A percentile compares a stretch with the other conserved stretches of the same genome.
Conservation (phyloP, 768 basidiomycete genomes). For the Boletus sp. region DNA sequence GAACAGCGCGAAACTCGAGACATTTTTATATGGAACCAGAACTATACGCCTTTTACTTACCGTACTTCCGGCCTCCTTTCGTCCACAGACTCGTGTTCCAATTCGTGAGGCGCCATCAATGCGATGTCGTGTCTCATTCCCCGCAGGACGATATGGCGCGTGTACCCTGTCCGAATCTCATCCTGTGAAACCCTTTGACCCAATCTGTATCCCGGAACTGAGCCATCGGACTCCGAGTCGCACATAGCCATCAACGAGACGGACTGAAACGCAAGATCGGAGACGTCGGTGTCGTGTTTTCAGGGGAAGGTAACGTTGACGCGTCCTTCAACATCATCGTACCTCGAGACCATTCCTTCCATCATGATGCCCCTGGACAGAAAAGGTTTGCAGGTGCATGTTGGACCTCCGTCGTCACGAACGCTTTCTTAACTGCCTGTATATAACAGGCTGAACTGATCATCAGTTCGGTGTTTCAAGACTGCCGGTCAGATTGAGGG, state of each 20-base stretch:
- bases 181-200: constrained; percentile 26
- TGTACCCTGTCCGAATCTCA: background rate
- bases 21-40: background rate
- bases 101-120: background rate
- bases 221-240: constrained; percentile 9
- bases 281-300: constrained; percentile 17
- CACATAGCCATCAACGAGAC: constrained; percentile 14
- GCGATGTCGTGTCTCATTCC: background rate
- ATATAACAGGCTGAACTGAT: background rate
- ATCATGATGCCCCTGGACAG: background rate
- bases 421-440: too few relatives aligned
- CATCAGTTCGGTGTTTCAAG: background rate
- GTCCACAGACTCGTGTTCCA: background rate
- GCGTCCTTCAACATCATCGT: constrained; percentile 32
- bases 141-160: background rate
- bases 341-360: constrained; percentile 23
- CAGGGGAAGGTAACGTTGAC: constrained; percentile 26
- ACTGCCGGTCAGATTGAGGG: constrained; percentile 12
- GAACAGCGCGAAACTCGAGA: too few relatives aligned
- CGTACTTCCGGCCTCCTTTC: background rate
- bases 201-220: constrained; percentile 18
- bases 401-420: background rate
- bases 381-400: background rate
- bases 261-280: constrained; percentile 10
- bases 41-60: background rate